Evolutionary conservation across 2,329 filamentous ascomycete species (phyloP), one percentile per base, ranked within the genome.

Genomic region (Cercospora nicotianae): DNA sequence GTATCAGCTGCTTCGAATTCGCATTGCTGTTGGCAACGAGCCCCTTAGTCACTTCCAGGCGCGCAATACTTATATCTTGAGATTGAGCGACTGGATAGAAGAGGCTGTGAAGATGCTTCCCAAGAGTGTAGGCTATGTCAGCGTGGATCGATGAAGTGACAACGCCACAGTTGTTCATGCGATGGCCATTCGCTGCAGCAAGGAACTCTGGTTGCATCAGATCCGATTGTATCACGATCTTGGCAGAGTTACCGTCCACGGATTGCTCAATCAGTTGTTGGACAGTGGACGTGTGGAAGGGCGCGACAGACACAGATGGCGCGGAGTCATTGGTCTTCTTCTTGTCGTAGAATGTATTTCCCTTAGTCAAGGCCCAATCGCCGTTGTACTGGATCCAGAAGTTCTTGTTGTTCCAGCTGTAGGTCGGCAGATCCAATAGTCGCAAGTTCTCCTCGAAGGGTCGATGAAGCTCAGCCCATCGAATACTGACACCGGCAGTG

Each of bases 401-500:
- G 20, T 73, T 74, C 68, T 80, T 79, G 8, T 73, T 60, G 39
- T 80, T 70, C 70, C 71, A 81, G 6, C 59, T 55, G 63, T 81
- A 81, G 1, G 74, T 68, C 1, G 88, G 88, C 3, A 90, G 85
- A 45, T 87, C 82, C 80, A 89, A 36, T 23, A 70, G 0, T 78
- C 77, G 36, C 39, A 70, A 0, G 79, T 77, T 16, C 81, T 72
- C 36, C 79, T 77, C 72, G 80, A 81, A 81, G 79, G 83, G 9
- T 77, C 75, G 77, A 30, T 84, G 79, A 71, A 85, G 88, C 74
- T 88, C 87, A 60, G 84, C 82, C 87, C 88, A 92, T 71, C 87
- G 79, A 26, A 91, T 77, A 3, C 82, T 78, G 1, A 88, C 71
- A 0, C 88, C 89, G 1, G 79, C 80, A 1, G 76, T 76, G 75